Evolutionary conservation across 768 basidiomycete species (phyloP).

Genomic region (Brasilioporus rufonigricans): DNA sequence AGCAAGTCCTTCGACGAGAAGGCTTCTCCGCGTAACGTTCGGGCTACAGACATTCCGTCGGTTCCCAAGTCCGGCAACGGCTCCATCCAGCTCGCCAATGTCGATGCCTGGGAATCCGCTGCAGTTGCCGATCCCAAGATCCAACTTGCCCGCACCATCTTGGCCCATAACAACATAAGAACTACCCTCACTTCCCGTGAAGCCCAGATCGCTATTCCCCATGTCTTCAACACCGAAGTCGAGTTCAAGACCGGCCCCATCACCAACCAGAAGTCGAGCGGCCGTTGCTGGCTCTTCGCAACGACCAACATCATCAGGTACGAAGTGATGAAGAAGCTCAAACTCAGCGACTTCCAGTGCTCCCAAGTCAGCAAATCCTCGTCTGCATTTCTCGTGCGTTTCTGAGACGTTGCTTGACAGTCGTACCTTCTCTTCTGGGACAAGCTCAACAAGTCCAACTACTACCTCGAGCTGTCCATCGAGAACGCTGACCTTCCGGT

Average conservation of each 20-base stretch:
- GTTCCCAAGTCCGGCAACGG: slow-evolving; percentile 52
- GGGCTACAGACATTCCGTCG: slow-evolving; percentile 1
- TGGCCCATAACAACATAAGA: slow-evolving; percentile 66
- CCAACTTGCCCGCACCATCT: slow-evolving; percentile 72
- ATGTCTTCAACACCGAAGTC: slow-evolving; percentile 81
- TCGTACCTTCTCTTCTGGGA: slow-evolving; percentile 96
- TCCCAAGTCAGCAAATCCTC: slow-evolving; percentile 58
- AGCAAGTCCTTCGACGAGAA: slow-evolving; percentile 29
- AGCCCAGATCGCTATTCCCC: slow-evolving; percentile 59
- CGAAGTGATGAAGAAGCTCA: slow-evolving; percentile 80
- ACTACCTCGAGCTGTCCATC: slow-evolving; percentile 86
- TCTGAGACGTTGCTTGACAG: slow-evolving; percentile 35
- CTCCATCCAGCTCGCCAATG: slow-evolving; percentile 52
- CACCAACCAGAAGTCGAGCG: slow-evolving; percentile 84
- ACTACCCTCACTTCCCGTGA: slow-evolving; percentile 61
- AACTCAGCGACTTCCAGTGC: slow-evolving; percentile 86
- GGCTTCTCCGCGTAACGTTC: background rate
- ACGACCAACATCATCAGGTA: slow-evolving; percentile 86
- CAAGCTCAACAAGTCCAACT: slow-evolving; percentile 88
- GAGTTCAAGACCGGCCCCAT: slow-evolving; percentile 81
- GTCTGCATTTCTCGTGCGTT: background rate
- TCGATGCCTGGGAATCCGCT: slow-evolving; percentile 66
- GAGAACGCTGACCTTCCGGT: slow-evolving; percentile 76
- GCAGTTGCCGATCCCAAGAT: slow-evolving; percentile 56
- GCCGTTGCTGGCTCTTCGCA: slow-evolving; percentile 95